Evolutionary conservation across 2,329 filamentous ascomycete species (phyloP), one percentile per base, ranked within the genome.

Genomic region (Neonectria punicea): DNA sequence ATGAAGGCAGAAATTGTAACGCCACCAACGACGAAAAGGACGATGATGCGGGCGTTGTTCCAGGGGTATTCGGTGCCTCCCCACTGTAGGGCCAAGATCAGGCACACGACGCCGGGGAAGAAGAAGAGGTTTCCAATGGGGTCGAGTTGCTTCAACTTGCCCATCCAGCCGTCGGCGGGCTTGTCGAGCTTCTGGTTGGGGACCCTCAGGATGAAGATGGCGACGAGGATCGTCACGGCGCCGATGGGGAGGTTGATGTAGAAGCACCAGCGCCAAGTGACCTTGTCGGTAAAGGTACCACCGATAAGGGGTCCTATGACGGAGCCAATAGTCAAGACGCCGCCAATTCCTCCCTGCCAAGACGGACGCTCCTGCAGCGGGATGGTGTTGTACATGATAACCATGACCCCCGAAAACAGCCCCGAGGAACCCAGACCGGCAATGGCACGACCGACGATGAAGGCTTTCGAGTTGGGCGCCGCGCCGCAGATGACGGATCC

Each of bases 1-100:
- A 79, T 61, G 58, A 84, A 84, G 1, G 67, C 20, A 14, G 74
- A 13, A 11, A 79, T 70, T 3, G 80, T 65, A 10, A 81, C 61
- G 1, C 57, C 73, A 5, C 76, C 76, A 0, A 78, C 55, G 50
- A 80, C 71, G 11, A 80, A 71, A 0, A 80, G 68, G 14, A 65
- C 69, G 0, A 70, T 72, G 11, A 76, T 72, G n/a, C 53, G 65
- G 11, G 57, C 68, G 47, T 66, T 65, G 44, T 44, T 67, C 75
- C 71, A 77, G 3, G 68, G 55, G 43, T 81, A 80, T 47, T 73
- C 77, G 18, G 73, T 74, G 5, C 80, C 82, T 20, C 81, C 81
- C 82, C 83, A 86, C 61, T 86, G 83, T 5, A 87, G 74, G n/a
- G 84, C 84, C 0, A 87, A 74, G 0, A 86, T 70, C 14, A 85